Evolutionary conservation across 306 rosid genomes (phyloP).

Genomic region (Carpinus viminea): DNA sequence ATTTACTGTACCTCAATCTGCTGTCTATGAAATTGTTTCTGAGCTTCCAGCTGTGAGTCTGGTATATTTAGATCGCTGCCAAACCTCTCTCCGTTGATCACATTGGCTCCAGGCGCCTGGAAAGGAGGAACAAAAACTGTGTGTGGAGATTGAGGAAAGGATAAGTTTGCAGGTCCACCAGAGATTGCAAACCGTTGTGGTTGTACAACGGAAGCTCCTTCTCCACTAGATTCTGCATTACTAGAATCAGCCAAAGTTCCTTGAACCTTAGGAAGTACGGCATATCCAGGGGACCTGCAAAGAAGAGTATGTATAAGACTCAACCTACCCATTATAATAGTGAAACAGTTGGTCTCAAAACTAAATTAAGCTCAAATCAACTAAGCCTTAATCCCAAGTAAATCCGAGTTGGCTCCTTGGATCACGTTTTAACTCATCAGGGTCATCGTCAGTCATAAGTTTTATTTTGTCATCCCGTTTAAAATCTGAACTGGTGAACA

Average conservation of each 20-base stretch:
- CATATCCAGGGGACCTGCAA: conserved; percentile 68
- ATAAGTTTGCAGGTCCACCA: conserved; percentile 52
- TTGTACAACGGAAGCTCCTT: conserved; percentile 43
- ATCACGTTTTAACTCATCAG: neutral
- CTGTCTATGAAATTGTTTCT: conserved; percentile 47
- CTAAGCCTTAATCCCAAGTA: neutral
- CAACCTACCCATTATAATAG: conserved; percentile 10
- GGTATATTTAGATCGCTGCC: conserved; percentile 41
- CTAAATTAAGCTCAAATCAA: conserved; percentile 7
- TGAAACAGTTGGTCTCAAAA: conserved; percentile 16
- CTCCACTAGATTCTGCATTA: conserved; percentile 42
- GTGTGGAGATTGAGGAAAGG: conserved; percentile 48
- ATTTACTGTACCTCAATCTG: conserved; percentile 68
- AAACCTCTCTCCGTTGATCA: conserved; percentile 44
- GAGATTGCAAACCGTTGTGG: conserved; percentile 41
- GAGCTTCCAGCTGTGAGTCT: conserved; percentile 59
- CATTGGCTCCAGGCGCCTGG: conserved; percentile 30
- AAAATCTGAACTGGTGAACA: neutral
- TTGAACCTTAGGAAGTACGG: conserved; percentile 50
- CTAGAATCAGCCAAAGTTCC: conserved; percentile 38
- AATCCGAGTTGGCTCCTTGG: neutral
- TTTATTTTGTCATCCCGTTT: neutral
- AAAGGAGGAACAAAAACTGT: conserved; percentile 51
- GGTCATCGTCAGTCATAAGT: neutral
- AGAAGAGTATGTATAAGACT: conserved; percentile 23